Base-by-base conservation (phyloP, 257 asterid genomes). In the Handroanthus guayacan region DNA sequence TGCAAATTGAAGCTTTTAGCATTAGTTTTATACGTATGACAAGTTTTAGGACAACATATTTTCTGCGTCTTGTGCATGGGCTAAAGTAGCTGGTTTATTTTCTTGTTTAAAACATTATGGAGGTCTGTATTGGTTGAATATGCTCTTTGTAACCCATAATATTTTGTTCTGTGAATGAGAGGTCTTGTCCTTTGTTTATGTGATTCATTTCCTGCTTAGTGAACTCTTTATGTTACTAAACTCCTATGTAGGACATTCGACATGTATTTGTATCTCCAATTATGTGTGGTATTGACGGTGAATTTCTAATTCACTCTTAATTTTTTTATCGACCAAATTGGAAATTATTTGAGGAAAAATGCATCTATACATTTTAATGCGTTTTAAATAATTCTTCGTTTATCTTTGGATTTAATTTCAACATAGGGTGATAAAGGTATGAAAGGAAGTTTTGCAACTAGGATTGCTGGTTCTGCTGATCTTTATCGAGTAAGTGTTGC, bases 401-500 rank as follows among this genome's bases (percentile, higher is more conserved):
- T 38, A 31, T 20, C 45, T 10, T 61, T 77, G 71, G 67, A 14
- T 63, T 74, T 68, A 45, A 65, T 73, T 71, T 60, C 65, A 72
- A 34, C 81, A 38, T 64, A 95, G 98, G 99, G 99, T 12, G 99
- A 92, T 72, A 62, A 44, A 74, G 97, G 97, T 76, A 86, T 89
- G 97, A 95, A 95, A 86, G 97, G 97, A 75, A 84, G 86, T 66
- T 86, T 95, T 76, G 99, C 99, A 64, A 87, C 94, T 67, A 86
- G 98, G 71, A 48, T 95, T 39, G 79, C 97, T 72, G 99, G 98
- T 75, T 92, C 98, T 68, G 97, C 98, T 54, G 99, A 95, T 80
- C 93, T 95, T 55, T 95, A 87, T 86, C 87, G 62, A 65, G 98
- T 93, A 85, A 87, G 91, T 75, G 8, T 70, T 58, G 34, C 25